A percentile compares a stretch with the other conserved stretches of the same genome.
These are phyloP conservation scores for Coemansia aciculifera DNA, from an alignment of 192 early-diverging fungal species.

Conservation along the genomic window DNA sequence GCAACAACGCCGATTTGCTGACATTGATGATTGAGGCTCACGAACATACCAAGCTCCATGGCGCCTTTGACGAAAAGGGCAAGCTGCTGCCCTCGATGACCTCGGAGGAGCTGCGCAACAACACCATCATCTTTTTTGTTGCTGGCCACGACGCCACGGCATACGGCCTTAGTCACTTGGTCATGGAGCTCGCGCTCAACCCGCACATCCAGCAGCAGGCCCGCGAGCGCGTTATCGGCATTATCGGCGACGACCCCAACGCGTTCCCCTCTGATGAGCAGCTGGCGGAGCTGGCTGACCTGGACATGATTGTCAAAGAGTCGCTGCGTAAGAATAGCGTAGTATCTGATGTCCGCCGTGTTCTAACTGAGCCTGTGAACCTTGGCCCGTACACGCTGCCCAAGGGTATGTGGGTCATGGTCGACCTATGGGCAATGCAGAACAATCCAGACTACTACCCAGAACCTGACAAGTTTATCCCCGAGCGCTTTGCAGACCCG, in stretches of 20 bases:
- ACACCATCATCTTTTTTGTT: constrained; percentile 59
- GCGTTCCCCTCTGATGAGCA: constrained; percentile 59
- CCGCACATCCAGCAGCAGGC: constrained; percentile 48
- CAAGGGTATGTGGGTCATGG: constrained; percentile 53
- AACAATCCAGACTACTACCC: constrained; percentile 53
- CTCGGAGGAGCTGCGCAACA: constrained; percentile 52
- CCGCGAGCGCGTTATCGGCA: constrained; percentile 42
- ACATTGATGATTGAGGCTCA: constrained; percentile 61
- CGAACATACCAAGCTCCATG: constrained; percentile 42
- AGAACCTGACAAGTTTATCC: constrained; percentile 54
- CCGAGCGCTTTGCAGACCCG: constrained; percentile 54
- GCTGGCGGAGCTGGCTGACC: constrained; percentile 46
- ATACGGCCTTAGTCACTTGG: constrained; percentile 34
- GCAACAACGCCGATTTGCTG: constrained; percentile 50
- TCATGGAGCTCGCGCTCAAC: constrained; percentile 57
- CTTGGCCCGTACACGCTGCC: constrained; percentile 57
- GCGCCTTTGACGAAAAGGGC: constrained; percentile 46
- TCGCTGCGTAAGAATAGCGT: constrained; percentile 49
- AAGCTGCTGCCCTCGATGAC: constrained; percentile 50
- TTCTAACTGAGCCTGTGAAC: constrained; percentile 53
- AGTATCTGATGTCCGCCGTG: constrained; percentile 34
- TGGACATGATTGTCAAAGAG: constrained; percentile 59
- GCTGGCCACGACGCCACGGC: constrained; percentile 61
- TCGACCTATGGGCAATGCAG: constrained; percentile 62
- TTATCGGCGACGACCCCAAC: constrained; percentile 50